A percentile compares a stretch with the other conserved stretches of the same genome.
Evolutionary conservation across 805 yeast genomes (phyloP).

Genomic region (Metschnikowia cerradonensis): DNA sequence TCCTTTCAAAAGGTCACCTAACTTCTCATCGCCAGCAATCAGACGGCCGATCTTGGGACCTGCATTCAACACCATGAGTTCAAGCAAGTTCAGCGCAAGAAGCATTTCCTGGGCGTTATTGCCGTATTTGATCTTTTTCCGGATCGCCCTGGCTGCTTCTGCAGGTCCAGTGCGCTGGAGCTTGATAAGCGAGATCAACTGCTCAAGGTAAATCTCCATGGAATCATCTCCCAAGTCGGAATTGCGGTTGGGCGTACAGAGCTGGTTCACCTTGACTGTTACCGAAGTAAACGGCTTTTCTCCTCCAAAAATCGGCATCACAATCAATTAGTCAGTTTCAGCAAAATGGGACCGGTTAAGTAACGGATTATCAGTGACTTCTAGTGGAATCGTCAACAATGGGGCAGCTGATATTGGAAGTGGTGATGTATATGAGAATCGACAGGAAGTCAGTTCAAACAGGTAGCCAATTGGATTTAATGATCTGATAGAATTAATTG

Average conservation of each 20-base stretch:
- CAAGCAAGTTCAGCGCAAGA: constrained; percentile 51
- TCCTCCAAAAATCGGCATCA: constrained; percentile 41
- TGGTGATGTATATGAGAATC: too few relatives aligned
- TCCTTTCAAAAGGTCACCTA: constrained; percentile 59
- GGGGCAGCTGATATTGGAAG: too few relatives aligned
- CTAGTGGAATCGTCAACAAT: too few relatives aligned
- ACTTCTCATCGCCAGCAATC: constrained; percentile 63
- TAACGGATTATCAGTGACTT: too few relatives aligned
- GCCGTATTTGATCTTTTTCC: constrained; percentile 91
- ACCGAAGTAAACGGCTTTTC: constrained; percentile 70
- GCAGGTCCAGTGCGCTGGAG: constrained; percentile 38
- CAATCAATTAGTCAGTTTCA: too few relatives aligned
- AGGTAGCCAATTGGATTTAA: too few relatives aligned
- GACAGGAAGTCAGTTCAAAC: too few relatives aligned
- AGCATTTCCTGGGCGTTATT: constrained; percentile 50
- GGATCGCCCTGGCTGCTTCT: constrained; percentile 88
- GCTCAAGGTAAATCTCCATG: constrained; percentile 48
- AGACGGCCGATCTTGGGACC: constrained; percentile 36
- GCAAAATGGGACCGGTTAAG: too few relatives aligned
- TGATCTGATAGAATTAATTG: too few relatives aligned
- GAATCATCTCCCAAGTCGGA: constrained; percentile 33
- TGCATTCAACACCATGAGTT: constrained; percentile 40
- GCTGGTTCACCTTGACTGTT: constrained; percentile 57
- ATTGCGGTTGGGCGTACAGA: constrained; percentile 40
- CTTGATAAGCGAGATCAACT: constrained; percentile 50